Percentiles rank a stretch among this genome's conserved stretches.
These are phyloP conservation scores for Nadsonia commutata DNA, from an alignment of 1,139 yeast species.

Conservation along the genomic window DNA sequence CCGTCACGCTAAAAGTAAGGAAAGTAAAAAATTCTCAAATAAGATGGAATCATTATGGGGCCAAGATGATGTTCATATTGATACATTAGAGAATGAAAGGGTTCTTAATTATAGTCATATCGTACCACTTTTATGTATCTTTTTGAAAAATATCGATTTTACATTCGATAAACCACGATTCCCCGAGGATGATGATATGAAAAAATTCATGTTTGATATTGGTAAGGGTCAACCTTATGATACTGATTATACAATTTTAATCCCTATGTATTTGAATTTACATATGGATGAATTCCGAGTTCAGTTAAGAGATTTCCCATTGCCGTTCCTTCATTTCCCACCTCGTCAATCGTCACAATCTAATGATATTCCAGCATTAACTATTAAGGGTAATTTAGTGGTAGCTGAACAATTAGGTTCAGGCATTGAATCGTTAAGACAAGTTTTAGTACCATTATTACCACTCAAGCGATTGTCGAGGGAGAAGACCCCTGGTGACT, in stretches of 20 bases:
- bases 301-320: slow-evolving; percentile 53
- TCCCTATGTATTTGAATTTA: slow-evolving; percentile 46
- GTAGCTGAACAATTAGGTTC: slow-evolving; percentile 38
- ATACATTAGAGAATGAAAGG: slow-evolving; percentile 34
- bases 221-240: slow-evolving; percentile 78
- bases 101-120: slow-evolving; percentile 43
- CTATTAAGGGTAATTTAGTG: slow-evolving; percentile 36
- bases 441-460: slow-evolving; percentile 48
- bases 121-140: slow-evolving; percentile 51
- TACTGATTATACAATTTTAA: slow-evolving; percentile 47
- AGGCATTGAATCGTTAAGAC: slow-evolving; percentile 38
- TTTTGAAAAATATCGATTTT: slow-evolving; percentile 44
- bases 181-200: slow-evolving; percentile 30
- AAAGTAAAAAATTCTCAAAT: slow-evolving; percentile 31
- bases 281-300: slow-evolving; percentile 37
- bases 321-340: slow-evolving; percentile 37
- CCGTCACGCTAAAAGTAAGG: slow-evolving; percentile 14
- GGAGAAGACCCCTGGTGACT: slow-evolving; percentile 27
- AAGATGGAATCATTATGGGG: slow-evolving; percentile 43
- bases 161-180: slow-evolving; percentile 41
- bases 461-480: slow-evolving; percentile 25
- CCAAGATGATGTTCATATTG: slow-evolving; percentile 25
- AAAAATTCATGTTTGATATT: slow-evolving; percentile 47
- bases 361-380: slow-evolving; percentile 19
- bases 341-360: slow-evolving; percentile 24